Evolutionary conservation across 2,329 filamentous ascomycete species (phyloP).

Genomic region (Pseudovirgaria hyperparasitica): DNA sequence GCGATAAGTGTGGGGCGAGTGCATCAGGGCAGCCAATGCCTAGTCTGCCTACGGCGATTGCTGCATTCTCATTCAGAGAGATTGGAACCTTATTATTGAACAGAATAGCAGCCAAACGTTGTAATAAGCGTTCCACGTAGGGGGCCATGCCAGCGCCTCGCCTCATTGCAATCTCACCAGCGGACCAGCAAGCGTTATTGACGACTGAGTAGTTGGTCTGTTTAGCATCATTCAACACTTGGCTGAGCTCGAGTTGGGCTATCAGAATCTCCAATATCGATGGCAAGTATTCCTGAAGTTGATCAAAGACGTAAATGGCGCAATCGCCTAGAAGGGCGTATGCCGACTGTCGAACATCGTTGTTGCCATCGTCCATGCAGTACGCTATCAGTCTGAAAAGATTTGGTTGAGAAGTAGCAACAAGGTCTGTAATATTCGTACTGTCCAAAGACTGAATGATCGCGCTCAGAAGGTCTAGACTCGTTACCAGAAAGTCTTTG

Average conservation of each 20-base stretch:
- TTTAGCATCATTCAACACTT: constrained; percentile 62
- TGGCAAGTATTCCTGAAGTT: constrained; percentile 62
- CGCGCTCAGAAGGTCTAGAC: constrained; percentile 81
- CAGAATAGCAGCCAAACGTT: constrained; percentile 69
- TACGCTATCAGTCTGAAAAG: constrained; percentile 86
- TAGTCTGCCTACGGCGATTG: constrained; percentile 79
- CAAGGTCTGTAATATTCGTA: constrained; percentile 61
- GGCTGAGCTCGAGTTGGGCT: constrained; percentile 64
- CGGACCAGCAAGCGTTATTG: constrained; percentile 97
- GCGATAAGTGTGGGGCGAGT: constrained; percentile 65
- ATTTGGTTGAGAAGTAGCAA: constrained; percentile 60
- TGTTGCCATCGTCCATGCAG: constrained; percentile 82
- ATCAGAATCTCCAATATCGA: constrained; percentile 71
- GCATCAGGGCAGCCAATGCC: constrained; percentile 66
- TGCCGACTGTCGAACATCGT: constrained; percentile 90
- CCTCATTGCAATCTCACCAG: constrained; percentile 80
- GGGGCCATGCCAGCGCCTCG: constrained; percentile 59
- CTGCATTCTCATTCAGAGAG: constrained; percentile 85
- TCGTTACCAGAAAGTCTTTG: constrained; percentile 95
- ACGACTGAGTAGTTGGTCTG: constrained; percentile 83
- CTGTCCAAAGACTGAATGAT: constrained; percentile 80
- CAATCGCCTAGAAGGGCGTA: constrained; percentile 93
- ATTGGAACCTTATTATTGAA: constrained; percentile 74
- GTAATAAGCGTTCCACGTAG: constrained; percentile 65
- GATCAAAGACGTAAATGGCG: constrained; percentile 78